These are phyloP conservation scores for Gossypium aridum DNA, from an alignment of 441 rosid species.

Conservation along the genomic window DNA sequence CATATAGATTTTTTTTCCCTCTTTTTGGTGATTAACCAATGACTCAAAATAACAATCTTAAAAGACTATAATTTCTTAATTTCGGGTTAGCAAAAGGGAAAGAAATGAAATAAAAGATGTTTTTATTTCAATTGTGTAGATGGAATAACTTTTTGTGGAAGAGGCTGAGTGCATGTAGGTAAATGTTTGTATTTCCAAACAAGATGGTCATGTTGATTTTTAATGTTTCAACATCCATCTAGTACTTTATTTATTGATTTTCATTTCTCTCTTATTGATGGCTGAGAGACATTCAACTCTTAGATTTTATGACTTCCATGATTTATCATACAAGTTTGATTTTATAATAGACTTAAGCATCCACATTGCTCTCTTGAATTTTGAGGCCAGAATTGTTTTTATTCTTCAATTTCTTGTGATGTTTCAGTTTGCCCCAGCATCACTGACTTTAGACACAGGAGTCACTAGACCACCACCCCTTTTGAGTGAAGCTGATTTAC, in stretches of 20 bases:
- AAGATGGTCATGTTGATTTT: background rate
- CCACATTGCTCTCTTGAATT: slow-evolving; percentile 11
- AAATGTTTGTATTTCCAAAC: background rate
- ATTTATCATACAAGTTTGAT: background rate
- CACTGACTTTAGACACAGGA: slow-evolving; percentile 82
- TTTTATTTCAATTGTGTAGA: background rate
- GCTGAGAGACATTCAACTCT: background rate
- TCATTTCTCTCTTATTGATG: background rate
- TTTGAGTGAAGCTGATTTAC: slow-evolving; percentile 87
- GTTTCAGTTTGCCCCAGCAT: slow-evolving; percentile 75
- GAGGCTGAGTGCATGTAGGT: background rate
- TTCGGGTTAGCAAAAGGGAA: background rate
- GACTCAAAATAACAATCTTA: background rate
- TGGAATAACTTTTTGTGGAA: background rate
- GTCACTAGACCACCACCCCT: slow-evolving; percentile 90
- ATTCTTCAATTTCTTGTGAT: slow-evolving; percentile 23
- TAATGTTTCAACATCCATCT: background rate
- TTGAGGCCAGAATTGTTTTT: background rate
- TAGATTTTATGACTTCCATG: background rate
- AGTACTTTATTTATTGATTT: background rate
- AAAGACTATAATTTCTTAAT: background rate
- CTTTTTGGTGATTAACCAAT: background rate
- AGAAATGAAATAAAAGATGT: background rate
- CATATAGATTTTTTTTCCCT: background rate
- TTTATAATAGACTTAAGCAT: background rate